A percentile compares a stretch with the other conserved stretches of the same genome.
phyloP scores from a whole-genome alignment of 305 asterid species.

The Solanum hybrid region DNA sequence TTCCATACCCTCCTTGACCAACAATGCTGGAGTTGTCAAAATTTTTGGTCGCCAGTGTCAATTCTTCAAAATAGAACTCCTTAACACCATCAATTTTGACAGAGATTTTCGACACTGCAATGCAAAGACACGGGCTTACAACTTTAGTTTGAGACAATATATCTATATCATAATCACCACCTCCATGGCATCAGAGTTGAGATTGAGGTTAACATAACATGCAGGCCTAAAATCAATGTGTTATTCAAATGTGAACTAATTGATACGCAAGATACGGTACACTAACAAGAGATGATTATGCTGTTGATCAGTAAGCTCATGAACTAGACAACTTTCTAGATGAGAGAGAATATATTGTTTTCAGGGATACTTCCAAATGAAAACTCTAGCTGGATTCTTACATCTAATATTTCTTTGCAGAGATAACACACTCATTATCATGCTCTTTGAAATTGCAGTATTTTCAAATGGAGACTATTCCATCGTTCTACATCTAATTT shows the following conservation, averaged over 20 bases:
- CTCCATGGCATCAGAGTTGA: neutral
- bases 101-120: slow-evolving; percentile 66
- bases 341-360: neutral
- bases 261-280: neutral
- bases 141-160: neutral
- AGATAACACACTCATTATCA: neutral
- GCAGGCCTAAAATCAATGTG: slow-evolving; percentile 1
- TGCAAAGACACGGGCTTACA: neutral
- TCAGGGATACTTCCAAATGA: neutral
- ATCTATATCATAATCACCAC: neutral
- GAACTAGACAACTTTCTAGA: neutral
- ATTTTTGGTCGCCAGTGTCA: slow-evolving; percentile 59
- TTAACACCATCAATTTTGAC: slow-evolving; percentile 84
- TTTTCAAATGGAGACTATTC: neutral
- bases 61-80: slow-evolving; percentile 57
- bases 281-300: neutral
- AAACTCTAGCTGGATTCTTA: neutral
- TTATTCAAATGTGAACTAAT: neutral
- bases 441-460: neutral
- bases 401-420: neutral
- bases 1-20: slow-evolving; percentile 96
- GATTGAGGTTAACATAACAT: neutral
- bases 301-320: neutral
- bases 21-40: slow-evolving; percentile 47
- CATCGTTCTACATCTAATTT: neutral